Conservation (phyloP, 495 filamentous ascomycete species). For the Neurospora sp. region DNA sequence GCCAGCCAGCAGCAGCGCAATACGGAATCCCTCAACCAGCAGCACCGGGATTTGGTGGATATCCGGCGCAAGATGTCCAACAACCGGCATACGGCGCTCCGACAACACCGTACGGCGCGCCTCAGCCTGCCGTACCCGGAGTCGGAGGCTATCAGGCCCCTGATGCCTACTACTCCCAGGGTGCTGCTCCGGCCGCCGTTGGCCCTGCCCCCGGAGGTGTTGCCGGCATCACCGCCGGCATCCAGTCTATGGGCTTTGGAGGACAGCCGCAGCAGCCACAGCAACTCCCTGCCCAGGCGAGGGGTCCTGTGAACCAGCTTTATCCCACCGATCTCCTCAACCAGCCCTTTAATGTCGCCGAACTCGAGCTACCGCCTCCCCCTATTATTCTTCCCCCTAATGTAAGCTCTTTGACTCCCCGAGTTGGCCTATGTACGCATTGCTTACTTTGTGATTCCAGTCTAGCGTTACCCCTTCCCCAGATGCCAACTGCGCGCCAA, state of each 20-base stretch:
- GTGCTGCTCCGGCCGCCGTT: slow-evolving; percentile 31
- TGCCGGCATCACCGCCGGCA: slow-evolving; percentile 68
- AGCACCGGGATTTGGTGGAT: slow-evolving; percentile 44
- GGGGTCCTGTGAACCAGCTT: slow-evolving; percentile 68
- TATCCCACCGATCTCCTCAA: slow-evolving; percentile 84
- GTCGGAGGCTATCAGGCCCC: slow-evolving; percentile 54
- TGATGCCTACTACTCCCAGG: slow-evolving; percentile 51
- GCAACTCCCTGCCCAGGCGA: slow-evolving; percentile 41
- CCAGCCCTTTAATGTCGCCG: slow-evolving; percentile 86
- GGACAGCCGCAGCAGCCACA: slow-evolving; percentile 43
- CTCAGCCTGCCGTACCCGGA: slow-evolving; percentile 30
- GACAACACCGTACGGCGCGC: slow-evolving; percentile 34
- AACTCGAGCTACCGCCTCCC: slow-evolving; percentile 86
- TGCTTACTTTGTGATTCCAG: slow-evolving; percentile 40
- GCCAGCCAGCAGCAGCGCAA: slow-evolving; percentile 28
- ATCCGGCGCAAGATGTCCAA: slow-evolving; percentile 52
- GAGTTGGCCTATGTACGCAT: neutral
- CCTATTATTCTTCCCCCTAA: slow-evolving; percentile 85
- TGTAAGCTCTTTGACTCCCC: slow-evolving; percentile 45
- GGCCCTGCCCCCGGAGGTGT: slow-evolving; percentile 47
- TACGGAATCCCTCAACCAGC: slow-evolving; percentile 26
- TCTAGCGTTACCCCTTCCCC: slow-evolving; percentile 88
- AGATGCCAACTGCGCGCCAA: slow-evolving; percentile 81
- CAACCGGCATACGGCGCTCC: slow-evolving; percentile 40
- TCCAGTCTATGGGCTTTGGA: slow-evolving; percentile 70